Conservation (phyloP, 75 land plant genomes). For the Ceratopteris richardii region DNA sequence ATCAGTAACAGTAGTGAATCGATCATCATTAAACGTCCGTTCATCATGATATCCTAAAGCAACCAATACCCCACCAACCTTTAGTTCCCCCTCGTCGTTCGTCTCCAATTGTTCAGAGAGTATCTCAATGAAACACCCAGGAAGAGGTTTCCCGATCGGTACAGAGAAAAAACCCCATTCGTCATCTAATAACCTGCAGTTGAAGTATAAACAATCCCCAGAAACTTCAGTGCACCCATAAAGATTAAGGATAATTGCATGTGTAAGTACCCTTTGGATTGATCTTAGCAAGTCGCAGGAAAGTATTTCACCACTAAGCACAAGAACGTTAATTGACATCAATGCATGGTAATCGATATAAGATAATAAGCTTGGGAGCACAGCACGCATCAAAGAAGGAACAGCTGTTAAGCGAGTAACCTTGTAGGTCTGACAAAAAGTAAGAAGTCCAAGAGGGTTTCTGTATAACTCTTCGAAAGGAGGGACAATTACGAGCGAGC, state of each 20-base stretch:
- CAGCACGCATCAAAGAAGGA: slow-evolving; percentile 57
- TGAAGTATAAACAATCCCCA: slow-evolving; percentile 81
- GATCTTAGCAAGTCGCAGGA: slow-evolving; percentile 31
- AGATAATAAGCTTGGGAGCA: slow-evolving; percentile 46
- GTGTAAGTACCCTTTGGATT: slow-evolving; percentile 29
- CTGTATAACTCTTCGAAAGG: slow-evolving; percentile 33
- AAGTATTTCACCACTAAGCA: slow-evolving; percentile 70
- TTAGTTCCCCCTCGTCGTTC: slow-evolving; percentile 51
- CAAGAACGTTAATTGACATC: slow-evolving; percentile 34
- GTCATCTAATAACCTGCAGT: slow-evolving; percentile 46
- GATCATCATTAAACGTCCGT: slow-evolving; percentile 4
- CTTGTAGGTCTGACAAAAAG: slow-evolving; percentile 49
- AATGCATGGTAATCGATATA: not conserved
- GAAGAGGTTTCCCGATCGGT: slow-evolving; percentile 66
- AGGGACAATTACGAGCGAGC: slow-evolving; percentile 53
- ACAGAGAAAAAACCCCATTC: slow-evolving; percentile 34
- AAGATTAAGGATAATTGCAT: slow-evolving; percentile 50
- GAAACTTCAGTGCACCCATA: slow-evolving; percentile 93
- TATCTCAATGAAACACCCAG: slow-evolving; percentile 38
- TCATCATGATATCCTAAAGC: slow-evolving; percentile 43
- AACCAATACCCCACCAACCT: slow-evolving; percentile 53
- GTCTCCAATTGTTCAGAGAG: slow-evolving; percentile 25
- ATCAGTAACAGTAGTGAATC: slow-evolving; percentile 6
- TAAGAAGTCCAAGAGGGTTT: slow-evolving; percentile 32
- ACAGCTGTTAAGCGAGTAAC: slow-evolving; percentile 50